Conservation (phyloP, 2,329 filamentous ascomycete species). For the Trichoderma simmonsii region DNA sequence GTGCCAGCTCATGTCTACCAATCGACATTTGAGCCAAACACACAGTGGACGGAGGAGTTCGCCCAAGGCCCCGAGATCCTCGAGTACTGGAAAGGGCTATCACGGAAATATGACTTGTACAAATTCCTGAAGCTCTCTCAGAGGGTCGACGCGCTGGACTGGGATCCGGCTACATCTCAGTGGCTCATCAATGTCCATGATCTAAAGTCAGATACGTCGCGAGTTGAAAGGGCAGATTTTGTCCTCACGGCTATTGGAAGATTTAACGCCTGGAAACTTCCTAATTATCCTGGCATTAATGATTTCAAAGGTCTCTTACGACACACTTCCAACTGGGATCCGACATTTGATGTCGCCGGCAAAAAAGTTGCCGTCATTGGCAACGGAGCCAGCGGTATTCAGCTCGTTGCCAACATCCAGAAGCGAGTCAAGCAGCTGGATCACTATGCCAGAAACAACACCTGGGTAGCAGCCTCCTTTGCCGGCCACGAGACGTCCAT, state of each 20-base stretch:
- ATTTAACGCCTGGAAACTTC: slow-evolving; percentile 64
- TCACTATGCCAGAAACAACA: slow-evolving; percentile 62
- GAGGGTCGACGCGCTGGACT: slow-evolving; percentile 53
- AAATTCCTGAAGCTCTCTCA: slow-evolving; percentile 53
- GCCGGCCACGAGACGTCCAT: slow-evolving; percentile 53
- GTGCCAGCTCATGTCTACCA: slow-evolving; percentile 70
- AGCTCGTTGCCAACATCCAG: slow-evolving; percentile 53
- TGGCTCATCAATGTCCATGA: slow-evolving; percentile 52
- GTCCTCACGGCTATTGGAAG: slow-evolving; percentile 61
- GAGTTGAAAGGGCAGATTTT: slow-evolving; percentile 54
- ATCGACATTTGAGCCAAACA: slow-evolving; percentile 64
- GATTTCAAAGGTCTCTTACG: slow-evolving; percentile 54
- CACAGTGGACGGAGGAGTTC: slow-evolving; percentile 66
- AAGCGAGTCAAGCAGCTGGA: slow-evolving; percentile 50
- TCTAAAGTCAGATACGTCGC: slow-evolving; percentile 35
- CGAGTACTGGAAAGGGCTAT: slow-evolving; percentile 62
- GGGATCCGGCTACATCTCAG: slow-evolving; percentile 48
- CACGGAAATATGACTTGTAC: slow-evolving; percentile 63
- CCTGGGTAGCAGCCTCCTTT: slow-evolving; percentile 66
- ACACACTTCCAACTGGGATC: slow-evolving; percentile 61
- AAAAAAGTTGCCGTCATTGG: slow-evolving; percentile 59
- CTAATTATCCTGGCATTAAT: slow-evolving; percentile 56
- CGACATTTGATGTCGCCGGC: slow-evolving; percentile 44
- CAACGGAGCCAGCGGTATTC: slow-evolving; percentile 61
- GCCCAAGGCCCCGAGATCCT: slow-evolving; percentile 64